Evolutionary conservation across 2,329 filamentous ascomycete genomes (phyloP).

Genomic region (Boeremia exigua): DNA sequence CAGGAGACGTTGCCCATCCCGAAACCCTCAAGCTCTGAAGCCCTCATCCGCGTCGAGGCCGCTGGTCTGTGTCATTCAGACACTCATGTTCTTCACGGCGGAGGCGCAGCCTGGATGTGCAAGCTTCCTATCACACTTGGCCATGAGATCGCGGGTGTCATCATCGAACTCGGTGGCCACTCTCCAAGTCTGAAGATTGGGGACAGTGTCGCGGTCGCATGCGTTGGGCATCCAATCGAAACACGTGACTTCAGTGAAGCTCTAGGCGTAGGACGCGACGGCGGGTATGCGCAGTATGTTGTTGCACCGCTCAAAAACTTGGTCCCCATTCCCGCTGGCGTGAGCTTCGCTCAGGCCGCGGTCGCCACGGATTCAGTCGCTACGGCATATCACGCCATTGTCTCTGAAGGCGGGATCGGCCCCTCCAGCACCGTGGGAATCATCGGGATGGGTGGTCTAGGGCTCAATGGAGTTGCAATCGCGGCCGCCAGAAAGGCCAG

Average conservation of each 20-base stretch:
- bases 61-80: not conserved
- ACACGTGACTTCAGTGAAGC: too few relatives aligned
- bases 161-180: not conserved
- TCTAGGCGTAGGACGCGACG: not conserved
- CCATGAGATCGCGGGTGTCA: slow-evolving; percentile 7
- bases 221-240: too few relatives aligned
- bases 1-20: too few relatives aligned
- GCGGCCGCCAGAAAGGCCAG: not conserved
- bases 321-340: slow-evolving; percentile 4
- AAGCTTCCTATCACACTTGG: slow-evolving; percentile 6
- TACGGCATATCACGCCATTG: slow-evolving; percentile 13
- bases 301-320: not conserved
- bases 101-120: not conserved
- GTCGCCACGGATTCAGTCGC: slow-evolving; percentile 11
- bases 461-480: not conserved
- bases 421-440: not conserved
- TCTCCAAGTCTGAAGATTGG: too few relatives aligned
- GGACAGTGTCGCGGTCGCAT: too few relatives aligned
- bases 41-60: not conserved
- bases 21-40: too few relatives aligned
- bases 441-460: not conserved
- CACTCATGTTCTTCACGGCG: not conserved
- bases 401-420: not conserved
- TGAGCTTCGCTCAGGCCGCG: slow-evolving; percentile 6
- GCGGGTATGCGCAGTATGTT: not conserved